Percentiles rank a stretch among this genome's conserved stretches.
Evolutionary conservation across 1,284 basidiomycete species (phyloP).

Genomic region (Microbotryum scabiosae): DNA sequence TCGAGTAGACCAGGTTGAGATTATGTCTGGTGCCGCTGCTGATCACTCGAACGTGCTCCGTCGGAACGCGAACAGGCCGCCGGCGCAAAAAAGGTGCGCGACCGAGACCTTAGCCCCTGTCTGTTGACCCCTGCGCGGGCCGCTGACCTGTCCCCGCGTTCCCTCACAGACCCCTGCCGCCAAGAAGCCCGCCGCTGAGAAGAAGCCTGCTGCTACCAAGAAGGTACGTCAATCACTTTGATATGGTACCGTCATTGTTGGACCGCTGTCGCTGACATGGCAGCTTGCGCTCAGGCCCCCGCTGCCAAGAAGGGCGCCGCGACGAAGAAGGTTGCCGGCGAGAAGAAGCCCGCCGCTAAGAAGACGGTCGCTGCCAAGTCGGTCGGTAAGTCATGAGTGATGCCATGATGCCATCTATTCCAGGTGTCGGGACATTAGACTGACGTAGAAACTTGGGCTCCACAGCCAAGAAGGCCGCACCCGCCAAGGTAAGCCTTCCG

Average conservation of each 20-base stretch:
- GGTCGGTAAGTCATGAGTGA: no score
- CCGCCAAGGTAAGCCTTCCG: no score
- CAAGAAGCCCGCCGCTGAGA: constrained; percentile 1
- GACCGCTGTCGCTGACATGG: not conserved
- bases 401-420: no score
- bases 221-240: not conserved
- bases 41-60: no score
- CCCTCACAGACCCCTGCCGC: not conserved
- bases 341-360: not conserved
- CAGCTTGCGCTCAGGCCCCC: not conserved
- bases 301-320: not conserved
- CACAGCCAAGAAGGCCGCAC: no score
- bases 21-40: no score
- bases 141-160: no score
- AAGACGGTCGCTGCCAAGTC: constrained; percentile 4
- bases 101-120: not conserved
- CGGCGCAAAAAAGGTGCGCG: constrained; percentile 8
- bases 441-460: no score
- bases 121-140: no score
- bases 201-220: not conserved
- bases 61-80: not conserved
- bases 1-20: not conserved
- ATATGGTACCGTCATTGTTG: not conserved
- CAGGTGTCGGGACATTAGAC: no score
- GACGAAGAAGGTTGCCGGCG: not conserved